Base-by-base conservation (phyloP, 176 grass and related monocot species). In the Aegilops umbellulata region DNA sequence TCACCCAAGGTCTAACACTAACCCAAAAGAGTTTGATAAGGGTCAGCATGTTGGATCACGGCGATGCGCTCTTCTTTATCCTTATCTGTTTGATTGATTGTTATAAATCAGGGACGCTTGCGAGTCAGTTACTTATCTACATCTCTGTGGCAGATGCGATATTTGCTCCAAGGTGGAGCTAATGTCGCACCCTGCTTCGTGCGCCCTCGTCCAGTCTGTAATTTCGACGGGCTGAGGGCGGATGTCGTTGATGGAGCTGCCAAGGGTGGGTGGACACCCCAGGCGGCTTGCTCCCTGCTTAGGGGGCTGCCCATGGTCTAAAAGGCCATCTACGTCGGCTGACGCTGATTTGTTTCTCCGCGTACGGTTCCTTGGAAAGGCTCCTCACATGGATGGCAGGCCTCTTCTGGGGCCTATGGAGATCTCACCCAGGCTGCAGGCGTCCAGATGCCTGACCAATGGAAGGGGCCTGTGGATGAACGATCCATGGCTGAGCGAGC, bases 61-160 rank as follows among this genome's bases (percentile, higher is more conserved):
- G 81, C 49, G 60, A 49, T 49, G 63, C 67, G 11, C 67, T 80
- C 57, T 77, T 91, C 24, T 87, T 87, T 80, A 60, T 84, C 69
- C 89, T 83, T 90, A 86, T 83, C 85, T 78, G 53, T 75, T 87
- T 78, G 53, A 76, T 87, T 92, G 62, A 74, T 74, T 92, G 74
- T 86, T 68, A 86, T 83, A 86, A 86, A 80, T 77, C 88, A 91
- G 78, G 74, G 86, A 81, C 80, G 58, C 39, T 80, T 93, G 81
- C 42, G 77, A 61, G 88, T 84, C 77, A 77, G 74, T 81, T 93
- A 75, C 88, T 87, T 80, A 87, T 94, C 85, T 88, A 87, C 85
- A 83, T 92, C 90, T 95, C 82, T 96, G 92, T 94, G 89, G 90
- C 92, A 99, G 97, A 90, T 95, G 94, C 97, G 97, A 99, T 99